Base-by-base conservation (phyloP, 2,329 filamentous ascomycete species). In the Exophiala spinifera region DNA sequence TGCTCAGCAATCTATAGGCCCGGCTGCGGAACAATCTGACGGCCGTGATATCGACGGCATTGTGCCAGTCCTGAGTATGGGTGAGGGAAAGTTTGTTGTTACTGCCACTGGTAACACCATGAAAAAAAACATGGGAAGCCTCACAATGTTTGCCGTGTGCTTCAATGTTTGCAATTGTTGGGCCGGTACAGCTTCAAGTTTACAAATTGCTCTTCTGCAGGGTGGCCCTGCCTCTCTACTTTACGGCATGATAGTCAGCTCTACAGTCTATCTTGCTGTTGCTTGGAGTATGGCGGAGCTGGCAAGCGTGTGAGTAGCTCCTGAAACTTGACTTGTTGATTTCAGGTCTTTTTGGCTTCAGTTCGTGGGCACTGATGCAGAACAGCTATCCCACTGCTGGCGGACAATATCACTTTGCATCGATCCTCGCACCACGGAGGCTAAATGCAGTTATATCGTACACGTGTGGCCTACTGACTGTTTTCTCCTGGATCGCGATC, bases 371-470 rank as follows among this genome's bases (percentile, higher is more conserved):
- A n/a, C n/a, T n/a, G n/a, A n/a, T n/a, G n/a, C n/a, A n/a, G n/a
- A n/a, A n/a, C n/a, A n/a, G n/a, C n/a, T 73, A 70, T 34, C 69
- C 70, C 0, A 72, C 70, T 3, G 71, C 70, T 0, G 70, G 71
- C 2, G 71, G 71, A 2, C 71, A 73, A 44, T 57, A 53, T 40
- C 55, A 57, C 17, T 53, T 49, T 40, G 57, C 53, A 4, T 56
- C 50, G 19, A 53, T 54, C 28, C 45, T 60, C 20, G 31, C 55
- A 6, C 55, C 55, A 3, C n/a, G 42, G 4, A 51, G 42, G 10
- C 15, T 42, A 3, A 34, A 19, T n/a, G 34, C 42, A 10, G 7
- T 10, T 6, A 6, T 31, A 6, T 31, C 28, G 28, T 31, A 31
- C 28, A 10, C 28, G 7, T 65, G 63, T 51, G 65, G 64, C 19